Evolutionary conservation across 305 asterid genomes (phyloP).

Genomic region (Salvia sclarea): DNA sequence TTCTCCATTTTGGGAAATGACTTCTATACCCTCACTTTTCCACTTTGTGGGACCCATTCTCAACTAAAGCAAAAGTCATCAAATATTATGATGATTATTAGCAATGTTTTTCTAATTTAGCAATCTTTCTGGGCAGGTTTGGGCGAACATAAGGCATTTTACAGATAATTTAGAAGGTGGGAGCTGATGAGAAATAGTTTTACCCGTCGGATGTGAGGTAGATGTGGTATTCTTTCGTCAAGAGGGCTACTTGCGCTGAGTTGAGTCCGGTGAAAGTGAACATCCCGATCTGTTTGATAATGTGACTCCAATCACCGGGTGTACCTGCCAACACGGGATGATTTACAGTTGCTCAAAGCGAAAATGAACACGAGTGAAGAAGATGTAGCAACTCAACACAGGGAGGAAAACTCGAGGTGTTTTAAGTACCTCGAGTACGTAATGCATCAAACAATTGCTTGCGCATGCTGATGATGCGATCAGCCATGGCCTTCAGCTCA

Average conservation of each 20-base stretch:
- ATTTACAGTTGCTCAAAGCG: neutral
- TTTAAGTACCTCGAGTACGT: slow-evolving; percentile 57
- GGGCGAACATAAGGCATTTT: too few species aligned
- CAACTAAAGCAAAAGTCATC: too few species aligned
- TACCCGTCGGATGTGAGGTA: slow-evolving; percentile 99
- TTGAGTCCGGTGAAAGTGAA: slow-evolving; percentile 94
- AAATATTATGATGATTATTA: neutral
- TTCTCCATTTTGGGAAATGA: too few species aligned
- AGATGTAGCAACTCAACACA: slow-evolving; percentile 2
- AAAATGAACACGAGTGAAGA: neutral
- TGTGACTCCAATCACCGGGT: slow-evolving; percentile 99
- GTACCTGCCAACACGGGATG: slow-evolving; percentile 60
- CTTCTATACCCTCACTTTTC: too few species aligned
- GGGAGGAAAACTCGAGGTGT: neutral
- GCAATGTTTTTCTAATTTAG: neutral
- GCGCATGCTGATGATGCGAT: slow-evolving; percentile 94
- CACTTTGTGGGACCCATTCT: too few species aligned
- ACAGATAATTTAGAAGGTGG: neutral
- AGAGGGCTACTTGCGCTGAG: slow-evolving; percentile 79
- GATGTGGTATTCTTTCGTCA: slow-evolving; percentile 92
- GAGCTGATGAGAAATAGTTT: slow-evolving; percentile 6
- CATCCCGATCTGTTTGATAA: slow-evolving; percentile 98
- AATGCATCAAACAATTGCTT: slow-evolving; percentile 84
- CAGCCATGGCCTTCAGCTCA: slow-evolving; percentile 98
- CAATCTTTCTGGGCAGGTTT: too few species aligned